Evolutionary conservation across 805 yeast genomes (phyloP).

Genomic region (Debaryomyces maramus): DNA sequence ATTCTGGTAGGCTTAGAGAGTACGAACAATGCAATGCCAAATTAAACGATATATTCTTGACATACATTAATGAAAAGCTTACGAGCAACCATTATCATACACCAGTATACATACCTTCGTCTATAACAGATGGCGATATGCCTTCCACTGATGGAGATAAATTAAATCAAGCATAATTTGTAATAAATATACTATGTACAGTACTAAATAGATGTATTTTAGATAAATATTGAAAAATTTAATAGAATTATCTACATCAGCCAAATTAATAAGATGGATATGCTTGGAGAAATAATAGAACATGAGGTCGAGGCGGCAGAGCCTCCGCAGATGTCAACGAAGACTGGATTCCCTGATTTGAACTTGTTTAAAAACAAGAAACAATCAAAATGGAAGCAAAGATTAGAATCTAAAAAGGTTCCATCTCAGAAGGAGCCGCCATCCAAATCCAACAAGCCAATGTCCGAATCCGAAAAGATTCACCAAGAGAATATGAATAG

Average conservation of each 20-base stretch:
- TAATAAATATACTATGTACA: neutral
- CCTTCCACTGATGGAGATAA: neutral
- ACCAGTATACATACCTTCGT: constrained; percentile 15
- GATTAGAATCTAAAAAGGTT: constrained; percentile 29
- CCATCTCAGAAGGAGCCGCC: constrained; percentile 1
- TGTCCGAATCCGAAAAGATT: constrained; percentile 69
- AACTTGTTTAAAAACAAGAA: constrained; percentile 26
- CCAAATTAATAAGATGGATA: constrained; percentile 67
- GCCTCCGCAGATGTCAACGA: constrained; percentile 27
- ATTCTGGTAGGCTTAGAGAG: neutral
- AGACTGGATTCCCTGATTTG: constrained; percentile 39
- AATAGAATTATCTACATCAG: constrained; percentile 60
- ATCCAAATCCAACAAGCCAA: neutral
- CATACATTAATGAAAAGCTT: constrained; percentile 14
- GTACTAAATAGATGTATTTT: constrained; percentile 2
- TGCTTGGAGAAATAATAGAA: constrained; percentile 73
- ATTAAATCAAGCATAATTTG: neutral
- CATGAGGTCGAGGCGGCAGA: constrained; percentile 44
- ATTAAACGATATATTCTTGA: constrained; percentile 12
- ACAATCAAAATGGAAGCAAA: constrained; percentile 52
- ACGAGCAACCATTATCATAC: constrained; percentile 13
- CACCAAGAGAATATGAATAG: constrained; percentile 72
- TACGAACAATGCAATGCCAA: constrained; percentile 10
- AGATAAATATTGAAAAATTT: constrained; percentile 50
- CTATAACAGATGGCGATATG: neutral